phyloP scores from a whole-genome alignment of 2,329 filamentous ascomycete genomes.

The Trichoderma atroviride region DNA sequence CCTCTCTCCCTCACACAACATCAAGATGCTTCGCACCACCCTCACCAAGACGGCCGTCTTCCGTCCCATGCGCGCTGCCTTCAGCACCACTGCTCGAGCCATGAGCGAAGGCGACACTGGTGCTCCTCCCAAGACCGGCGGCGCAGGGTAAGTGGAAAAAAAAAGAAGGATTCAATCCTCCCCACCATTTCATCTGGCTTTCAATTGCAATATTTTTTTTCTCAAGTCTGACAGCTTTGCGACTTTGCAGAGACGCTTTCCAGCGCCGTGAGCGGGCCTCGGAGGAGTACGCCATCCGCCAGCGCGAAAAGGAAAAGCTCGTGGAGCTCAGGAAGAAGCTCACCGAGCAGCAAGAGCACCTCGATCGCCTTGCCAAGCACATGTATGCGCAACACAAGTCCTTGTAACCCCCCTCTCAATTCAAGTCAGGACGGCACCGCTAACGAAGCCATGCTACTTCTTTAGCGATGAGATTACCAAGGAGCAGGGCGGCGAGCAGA shows the following conservation, averaged over 20 bases:
- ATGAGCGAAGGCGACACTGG: conserved; percentile 75
- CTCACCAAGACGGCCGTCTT: conserved; percentile 58
- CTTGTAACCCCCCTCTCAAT: conserved; percentile 39
- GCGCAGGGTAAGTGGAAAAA: conserved; percentile 51
- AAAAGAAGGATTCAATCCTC: neutral
- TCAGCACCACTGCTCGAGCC: conserved; percentile 63
- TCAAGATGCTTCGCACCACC: conserved; percentile 68
- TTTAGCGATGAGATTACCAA: conserved; percentile 75
- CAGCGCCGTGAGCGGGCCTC: conserved; percentile 85
- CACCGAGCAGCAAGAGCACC: conserved; percentile 75
- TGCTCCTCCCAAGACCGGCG: conserved; percentile 56
- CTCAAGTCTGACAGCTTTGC: neutral
- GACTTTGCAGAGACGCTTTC: conserved; percentile 76
- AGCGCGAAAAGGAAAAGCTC: conserved; percentile 92
- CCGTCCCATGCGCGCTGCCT: conserved; percentile 59
- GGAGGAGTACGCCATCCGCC: conserved; percentile 82
- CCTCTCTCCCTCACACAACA: neutral
- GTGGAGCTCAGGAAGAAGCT: conserved; percentile 73
- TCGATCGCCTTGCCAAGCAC: conserved; percentile 82
- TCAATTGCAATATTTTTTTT: neutral
- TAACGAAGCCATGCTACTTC: conserved; percentile 23
- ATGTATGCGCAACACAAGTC: conserved; percentile 58
- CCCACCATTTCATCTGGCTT: neutral
- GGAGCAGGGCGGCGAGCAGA: conserved; percentile 68
- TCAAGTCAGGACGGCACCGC: neutral